A percentile compares a stretch with the other conserved stretches of the same genome.
These are phyloP conservation scores for Boeremia lycopersici DNA, from an alignment of 2,329 filamentous ascomycete genomes.

Conservation along the genomic window DNA sequence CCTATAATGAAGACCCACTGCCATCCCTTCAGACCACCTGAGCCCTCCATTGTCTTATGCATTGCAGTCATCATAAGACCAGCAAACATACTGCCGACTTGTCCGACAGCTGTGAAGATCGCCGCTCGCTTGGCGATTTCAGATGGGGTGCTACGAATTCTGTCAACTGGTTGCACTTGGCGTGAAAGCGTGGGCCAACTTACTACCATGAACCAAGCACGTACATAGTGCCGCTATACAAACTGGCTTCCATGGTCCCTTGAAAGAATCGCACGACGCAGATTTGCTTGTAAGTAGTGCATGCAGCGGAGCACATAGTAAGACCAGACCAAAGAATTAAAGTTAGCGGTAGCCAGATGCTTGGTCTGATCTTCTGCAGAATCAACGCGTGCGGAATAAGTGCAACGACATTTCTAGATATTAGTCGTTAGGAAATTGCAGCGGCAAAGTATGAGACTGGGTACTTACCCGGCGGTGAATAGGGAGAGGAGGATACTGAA, in stretches of 20 bases:
- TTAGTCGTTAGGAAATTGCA: neutral
- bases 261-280: slow-evolving; percentile 29
- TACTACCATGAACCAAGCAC: slow-evolving; percentile 37
- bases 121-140: slow-evolving; percentile 35
- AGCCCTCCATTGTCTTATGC: slow-evolving; percentile 29
- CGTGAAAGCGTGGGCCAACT: slow-evolving; percentile 8
- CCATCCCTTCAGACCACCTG: slow-evolving; percentile 27
- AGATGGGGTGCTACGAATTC: slow-evolving; percentile 19
- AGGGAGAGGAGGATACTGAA: slow-evolving; percentile 33
- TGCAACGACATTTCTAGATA: slow-evolving; percentile 23
- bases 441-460: too few relatives aligned
- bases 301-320: slow-evolving; percentile 35
- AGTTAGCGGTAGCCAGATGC: slow-evolving; percentile 32
- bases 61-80: slow-evolving; percentile 37
- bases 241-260: slow-evolving; percentile 28
- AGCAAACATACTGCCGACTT: slow-evolving; percentile 35
- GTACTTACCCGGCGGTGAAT: slow-evolving; percentile 28
- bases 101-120: slow-evolving; percentile 33
- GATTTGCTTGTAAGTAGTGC: slow-evolving; percentile 23
- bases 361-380: slow-evolving; percentile 31
- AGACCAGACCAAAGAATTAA: slow-evolving; percentile 31
- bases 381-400: slow-evolving; percentile 31
- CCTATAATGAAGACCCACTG: slow-evolving; percentile 36
- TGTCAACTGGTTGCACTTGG: neutral
- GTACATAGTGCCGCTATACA: slow-evolving; percentile 33